phyloP scores from a whole-genome alignment of 495 filamentous ascomycete genomes.

The Ramalina peruviana region DNA sequence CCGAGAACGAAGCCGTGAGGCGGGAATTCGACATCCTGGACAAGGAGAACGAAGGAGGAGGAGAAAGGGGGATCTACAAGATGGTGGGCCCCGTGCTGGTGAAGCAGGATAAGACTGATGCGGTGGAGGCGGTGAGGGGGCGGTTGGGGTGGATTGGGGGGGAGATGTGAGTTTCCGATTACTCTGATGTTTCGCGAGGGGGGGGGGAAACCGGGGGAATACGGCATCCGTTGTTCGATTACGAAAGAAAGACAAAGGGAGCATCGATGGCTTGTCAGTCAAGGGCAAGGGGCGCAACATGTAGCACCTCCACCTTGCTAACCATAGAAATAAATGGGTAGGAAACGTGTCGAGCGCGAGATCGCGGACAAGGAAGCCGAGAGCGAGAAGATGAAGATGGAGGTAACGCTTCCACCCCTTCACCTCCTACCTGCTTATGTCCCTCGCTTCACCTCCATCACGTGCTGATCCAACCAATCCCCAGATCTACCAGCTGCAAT shows the following conservation, averaged over 20 bases:
- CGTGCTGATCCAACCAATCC: neutral
- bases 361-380: slow-evolving; percentile 69
- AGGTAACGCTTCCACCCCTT: slow-evolving; percentile 28
- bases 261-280: neutral
- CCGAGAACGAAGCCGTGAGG: slow-evolving; percentile 82
- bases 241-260: no score
- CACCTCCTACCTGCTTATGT: neutral
- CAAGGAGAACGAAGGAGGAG: no score
- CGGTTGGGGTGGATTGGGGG: slow-evolving; percentile 84
- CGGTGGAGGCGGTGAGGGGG: slow-evolving; percentile 75
- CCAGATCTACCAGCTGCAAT: neutral
- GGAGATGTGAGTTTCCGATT: slow-evolving; percentile 56
- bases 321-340: slow-evolving; percentile 20
- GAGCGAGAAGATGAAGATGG: slow-evolving; percentile 65
- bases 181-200: no score
- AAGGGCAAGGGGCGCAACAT: neutral
- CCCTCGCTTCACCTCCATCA: neutral
- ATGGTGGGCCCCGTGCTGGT: slow-evolving; percentile 82
- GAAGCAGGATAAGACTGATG: slow-evolving; percentile 85
- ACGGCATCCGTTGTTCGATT: no score
- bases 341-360: slow-evolving; percentile 67
- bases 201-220: no score
- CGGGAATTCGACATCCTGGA: slow-evolving; percentile 72
- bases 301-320: neutral
- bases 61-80: slow-evolving; percentile 81